Base-by-base conservation (phyloP, 1,284 basidiomycete species). In the Moniliophthora roreri region DNA sequence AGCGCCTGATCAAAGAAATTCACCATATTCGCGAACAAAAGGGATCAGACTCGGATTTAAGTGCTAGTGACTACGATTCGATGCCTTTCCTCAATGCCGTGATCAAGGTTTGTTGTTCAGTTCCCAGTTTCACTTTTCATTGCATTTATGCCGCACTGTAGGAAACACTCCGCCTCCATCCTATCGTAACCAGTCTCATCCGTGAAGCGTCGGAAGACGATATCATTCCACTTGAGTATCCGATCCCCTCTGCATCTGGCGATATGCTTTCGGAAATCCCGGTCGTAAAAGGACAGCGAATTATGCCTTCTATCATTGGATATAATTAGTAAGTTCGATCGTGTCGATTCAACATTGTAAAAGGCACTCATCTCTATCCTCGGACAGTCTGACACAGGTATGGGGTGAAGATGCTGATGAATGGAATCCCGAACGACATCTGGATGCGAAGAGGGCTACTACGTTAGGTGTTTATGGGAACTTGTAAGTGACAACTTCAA, bases 31-130 rank as follows among this genome's bases (percentile, higher is more conserved):
- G 54, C 7, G 24, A 47, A 23, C 32, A 36, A 32, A 52, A 44
- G 8, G 49, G 54, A 16, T 44, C 36, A 16, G 50, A 35, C 4
- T 40, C 18, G 2, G 65, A 63, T 9, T 60, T 67, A 40, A 58
- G 57, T 38, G 54, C 62, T 3, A 59, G 61, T 11, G 69, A 71
- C 49, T 59, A 67, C 8, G 66, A 71, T 45, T 57, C 53, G 1
- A 64, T 71, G 65, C 57, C 51, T 5, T 60, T 44, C 24, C 40
- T 63, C 28, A 57, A 56, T 3, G 63, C 63, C 1, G 51, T 58
- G 3, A 57, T 66, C 23, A 65, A 65, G 57, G 63, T 63, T 20
- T 18, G 20, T 28, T 38, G 7, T n/a, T 13, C 11, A 11, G 28
- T 32, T 11, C 35, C 21, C 37, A 10, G 35, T 24, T 7, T 15